Base-by-base conservation (phyloP, 495 filamentous ascomycete genomes). In the Aspergillus asperescens region DNA sequence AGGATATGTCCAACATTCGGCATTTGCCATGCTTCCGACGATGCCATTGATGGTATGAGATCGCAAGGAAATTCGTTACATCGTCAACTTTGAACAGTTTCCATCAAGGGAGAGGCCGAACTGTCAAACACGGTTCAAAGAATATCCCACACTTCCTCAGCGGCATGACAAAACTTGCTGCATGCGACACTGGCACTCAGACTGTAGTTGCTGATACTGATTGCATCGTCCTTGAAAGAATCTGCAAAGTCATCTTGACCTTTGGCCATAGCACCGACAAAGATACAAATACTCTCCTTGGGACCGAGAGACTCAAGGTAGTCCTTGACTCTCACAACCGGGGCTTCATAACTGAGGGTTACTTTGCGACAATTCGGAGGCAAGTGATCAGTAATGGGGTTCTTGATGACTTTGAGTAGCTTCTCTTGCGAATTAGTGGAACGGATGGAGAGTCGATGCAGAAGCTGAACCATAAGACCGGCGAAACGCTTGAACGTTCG, bases 401-500 rank as follows among this genome's bases (percentile, higher is more conserved):
- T 96, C 72, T 89, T 87, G 67, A 98, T 96, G 58, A 98, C 93
- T 67, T 93, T 92, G 46, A 98, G 80, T 27, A 98, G 82, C 73
- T 98, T 98, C 71, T 98, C 93, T 59, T 95, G 89, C 7, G 91
- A 95, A 59, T 90, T 89, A 57, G 90, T 90, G 42, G 91, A 95
- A 59, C 93, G 88, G 63, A 98, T 98, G 25, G 89, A 93, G 24
- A 96, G 84, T 25, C 90, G 88, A 70, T 98, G 93, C 12, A 98
- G 84, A n/a, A 97, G 80, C 73, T 98, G 93, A 31, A 98, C 93
- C 93, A 97, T 98, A 56, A 97, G 74, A 65, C 93, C 93, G 24
- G 93, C 92, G 62, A 97, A 98, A 39, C 93, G 90, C 78, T 98
- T 98, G 76, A 98, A 98, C 0, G 93, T 98, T 56, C 93, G 84